Percentiles rank a stretch among this genome's conserved stretches.
Conservation (phyloP, 495 filamentous ascomycete genomes). For the Antarctomyces pellizariae region DNA sequence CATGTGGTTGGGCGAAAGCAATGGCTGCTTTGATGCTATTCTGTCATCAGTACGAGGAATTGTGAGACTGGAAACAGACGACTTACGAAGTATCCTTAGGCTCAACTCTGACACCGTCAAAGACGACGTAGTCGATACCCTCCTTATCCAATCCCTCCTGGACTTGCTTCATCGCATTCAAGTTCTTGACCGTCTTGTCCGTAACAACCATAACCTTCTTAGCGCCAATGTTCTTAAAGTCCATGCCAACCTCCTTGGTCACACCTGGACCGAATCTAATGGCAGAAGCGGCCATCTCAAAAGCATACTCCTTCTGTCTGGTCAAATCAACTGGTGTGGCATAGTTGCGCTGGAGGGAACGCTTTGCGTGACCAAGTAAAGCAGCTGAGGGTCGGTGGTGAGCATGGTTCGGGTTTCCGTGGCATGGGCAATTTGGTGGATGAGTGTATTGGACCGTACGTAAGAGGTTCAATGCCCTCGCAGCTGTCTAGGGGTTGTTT, state of each 20-base stretch:
- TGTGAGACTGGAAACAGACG: conserved; percentile 1
- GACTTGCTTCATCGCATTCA: conserved; percentile 71
- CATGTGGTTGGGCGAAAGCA: conserved; percentile 51
- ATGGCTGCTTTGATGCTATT: conserved; percentile 67
- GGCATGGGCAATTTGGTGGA: conserved; percentile 78
- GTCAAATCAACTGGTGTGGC: conserved; percentile 51
- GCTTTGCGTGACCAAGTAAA: conserved; percentile 29
- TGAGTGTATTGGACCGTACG: conserved; percentile 77
- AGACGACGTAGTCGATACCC: conserved; percentile 61
- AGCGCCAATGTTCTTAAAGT: conserved; percentile 72
- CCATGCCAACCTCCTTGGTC: conserved; percentile 98
- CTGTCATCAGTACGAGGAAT: conserved; percentile 2
- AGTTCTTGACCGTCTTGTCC: conserved; percentile 49
- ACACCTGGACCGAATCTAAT: conserved; percentile 84
- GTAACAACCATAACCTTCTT: conserved; percentile 82
- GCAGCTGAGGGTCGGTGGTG: conserved; percentile 27
- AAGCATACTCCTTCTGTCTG: conserved; percentile 84
- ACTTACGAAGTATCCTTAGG: conserved; percentile 80
- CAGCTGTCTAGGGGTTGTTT: conserved; percentile 33
- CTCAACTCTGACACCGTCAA: conserved; percentile 54
- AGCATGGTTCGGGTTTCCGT: conserved; percentile 62
- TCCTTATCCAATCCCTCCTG: conserved; percentile 51
- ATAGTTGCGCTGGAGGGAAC: conserved; percentile 27
- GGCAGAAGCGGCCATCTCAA: conserved; percentile 87
- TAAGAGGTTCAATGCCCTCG: conserved; percentile 57